Evolutionary conservation across 306 rosid species (phyloP), one percentile per base, ranked within the genome.

Genomic region (Gillenia trifoliata): DNA sequence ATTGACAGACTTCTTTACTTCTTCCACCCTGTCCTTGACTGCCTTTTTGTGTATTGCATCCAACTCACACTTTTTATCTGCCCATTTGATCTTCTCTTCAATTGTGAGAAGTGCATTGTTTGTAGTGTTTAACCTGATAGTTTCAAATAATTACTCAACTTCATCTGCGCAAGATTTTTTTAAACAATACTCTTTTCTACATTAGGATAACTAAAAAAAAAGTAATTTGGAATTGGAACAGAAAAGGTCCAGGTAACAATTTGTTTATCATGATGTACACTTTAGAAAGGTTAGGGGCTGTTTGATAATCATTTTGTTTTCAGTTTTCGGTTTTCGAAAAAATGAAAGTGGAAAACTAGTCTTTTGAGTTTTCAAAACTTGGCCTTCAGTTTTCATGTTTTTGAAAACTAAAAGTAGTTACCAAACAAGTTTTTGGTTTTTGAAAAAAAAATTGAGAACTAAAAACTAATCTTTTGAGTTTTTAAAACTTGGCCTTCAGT

Each of bases 1-100:
- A 57, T 2, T 20, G 62, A 73, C 28, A 60, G 76, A 60, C 59
- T 73, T 73, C 76, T 60, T 41, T 33, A 41, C 59, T 73, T 73
- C 76, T 43, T 73, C 76, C 68, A 59, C 68, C 43, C 68, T 73
- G 68, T 60, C 76, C 17, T 73, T 73, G 59, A 73, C 76, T 26
- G 30, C 68, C 68, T 41, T 73, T 73, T 73, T 67, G 76, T 73
- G 76, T 41, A 11, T 29, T 60, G 76, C n/a, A 73, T 73, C 50
- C 60, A 73, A 19, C 76, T 29, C 76, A 41, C 68, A 73, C 22
- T 60, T 61, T 25, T 41, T 41, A 73, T 73, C 68, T 59, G 76
- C 76, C 76, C 76, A 73, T 41, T 73, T 60, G 59, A 73, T 60
- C 68, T 73, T 73, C 59, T 73, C 76, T 52, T 73, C 76, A 28